Percentiles rank a stretch among this genome's conserved stretches.
These are phyloP conservation scores for Dimocarpus longan DNA, from an alignment of 345 rosid genomes.

Conservation along the genomic window DNA sequence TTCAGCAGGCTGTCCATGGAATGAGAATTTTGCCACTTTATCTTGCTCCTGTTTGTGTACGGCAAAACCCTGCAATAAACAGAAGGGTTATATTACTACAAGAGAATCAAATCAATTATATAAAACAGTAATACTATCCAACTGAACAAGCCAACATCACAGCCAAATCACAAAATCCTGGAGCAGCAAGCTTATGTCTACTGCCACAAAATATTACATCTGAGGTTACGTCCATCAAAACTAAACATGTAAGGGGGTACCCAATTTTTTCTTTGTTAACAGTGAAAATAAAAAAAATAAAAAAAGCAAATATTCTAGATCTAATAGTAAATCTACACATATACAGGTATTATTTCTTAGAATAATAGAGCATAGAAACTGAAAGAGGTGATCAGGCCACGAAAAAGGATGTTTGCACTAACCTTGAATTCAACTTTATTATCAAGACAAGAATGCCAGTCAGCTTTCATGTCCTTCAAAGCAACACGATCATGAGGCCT, in stretches of 20 bases:
- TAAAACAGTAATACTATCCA: background rate
- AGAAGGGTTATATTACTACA: background rate
- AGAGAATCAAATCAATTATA: background rate
- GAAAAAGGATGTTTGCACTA: constrained; percentile 5
- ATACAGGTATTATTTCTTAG: background rate
- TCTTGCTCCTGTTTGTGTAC: constrained; percentile 65
- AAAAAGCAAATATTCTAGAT: background rate
- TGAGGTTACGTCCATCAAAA: background rate
- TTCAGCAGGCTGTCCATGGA: constrained; percentile 63
- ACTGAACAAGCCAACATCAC: background rate
- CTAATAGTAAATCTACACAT: background rate
- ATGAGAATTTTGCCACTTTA: constrained; percentile 59
- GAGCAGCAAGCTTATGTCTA: background rate
- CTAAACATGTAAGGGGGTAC: background rate
- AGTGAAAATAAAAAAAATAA: background rate
- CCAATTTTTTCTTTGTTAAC: background rate
- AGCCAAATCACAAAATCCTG: background rate
- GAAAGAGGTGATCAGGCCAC: constrained; percentile 4
- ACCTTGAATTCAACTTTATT: constrained; percentile 83
- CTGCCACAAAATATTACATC: background rate
- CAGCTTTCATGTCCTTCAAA: constrained; percentile 80
- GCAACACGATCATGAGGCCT: constrained; percentile 89
- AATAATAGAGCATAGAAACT: background rate
- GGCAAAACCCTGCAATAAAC: constrained; percentile 62
- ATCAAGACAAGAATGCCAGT: constrained; percentile 88